Evolutionary conservation across 768 basidiomycete genomes (phyloP), one percentile per base, ranked within the genome.

Genomic region (Scleroderma citrinum): DNA sequence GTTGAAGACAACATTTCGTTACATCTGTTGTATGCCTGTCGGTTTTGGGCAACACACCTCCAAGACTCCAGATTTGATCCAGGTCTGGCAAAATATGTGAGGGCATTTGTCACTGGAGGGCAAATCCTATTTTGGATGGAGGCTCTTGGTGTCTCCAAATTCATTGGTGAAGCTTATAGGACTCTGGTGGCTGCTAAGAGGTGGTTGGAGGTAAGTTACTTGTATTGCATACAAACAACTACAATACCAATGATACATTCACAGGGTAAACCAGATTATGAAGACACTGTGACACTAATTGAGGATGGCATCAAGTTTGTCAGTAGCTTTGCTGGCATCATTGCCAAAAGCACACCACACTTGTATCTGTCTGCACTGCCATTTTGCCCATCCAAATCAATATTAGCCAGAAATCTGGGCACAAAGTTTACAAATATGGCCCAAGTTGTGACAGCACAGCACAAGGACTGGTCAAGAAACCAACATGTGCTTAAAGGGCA

Each of bases 1-100:
- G 55, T 64, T 20, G 37, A 55, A 16, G 47, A 51, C 8, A 40
- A 24, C n/a, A 67, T 71, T 21, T 47, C 66, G 2, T 35, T 54
- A 8, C 44, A 59, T 8, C 48, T 70, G 13, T 53, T 49, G 2
- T 70, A 70, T 54, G 54, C 64, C 23, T 68, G 69, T 50, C 46
- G 51, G 21, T 66, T 53, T 35, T 71, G 36, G 36, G 11, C 36
- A 1, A 37, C 11, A 7, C 36, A 37, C n/a, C 11, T 37, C n/a
- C 13, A 17, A 17, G 13, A 37, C 7, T 7, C 36, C 11, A n/a
- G n/a, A 14, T 37, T 37, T 17, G 11, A 17, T 3, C 7, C n/a
- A 1, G 7, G 13, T 17, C 11, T 37, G 11, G 36, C 36, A 7
- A 10, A 37, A 17, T 3, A 10, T 37, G 13, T 37, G 7, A 17